A percentile compares a stretch with the other conserved stretches of the same genome.
Conservation (phyloP, 352 stramenopile species). For the Phytophthora pisi region DNA sequence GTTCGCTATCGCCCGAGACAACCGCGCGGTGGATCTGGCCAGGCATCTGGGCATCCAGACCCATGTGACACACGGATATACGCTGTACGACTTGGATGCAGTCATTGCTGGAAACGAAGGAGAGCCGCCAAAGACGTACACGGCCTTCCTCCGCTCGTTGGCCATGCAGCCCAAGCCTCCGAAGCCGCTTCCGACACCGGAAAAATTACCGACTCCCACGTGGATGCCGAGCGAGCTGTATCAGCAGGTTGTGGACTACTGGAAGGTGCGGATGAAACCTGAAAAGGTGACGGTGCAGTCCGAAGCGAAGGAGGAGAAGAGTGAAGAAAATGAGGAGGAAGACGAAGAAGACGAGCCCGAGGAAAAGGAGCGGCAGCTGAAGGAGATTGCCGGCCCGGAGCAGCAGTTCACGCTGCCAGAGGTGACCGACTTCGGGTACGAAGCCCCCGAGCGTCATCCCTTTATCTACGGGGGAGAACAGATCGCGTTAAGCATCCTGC, state of each 20-base stretch:
- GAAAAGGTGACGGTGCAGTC: slow-evolving; percentile 14
- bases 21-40: slow-evolving; percentile 58
- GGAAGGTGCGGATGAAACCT: slow-evolving; percentile 31
- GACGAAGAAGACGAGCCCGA: slow-evolving; percentile 20
- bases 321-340: slow-evolving; percentile 22
- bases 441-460: slow-evolving; percentile 53
- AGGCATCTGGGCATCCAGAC: slow-evolving; percentile 70
- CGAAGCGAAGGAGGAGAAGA: slow-evolving; percentile 28
- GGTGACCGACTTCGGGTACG: slow-evolving; percentile 70
- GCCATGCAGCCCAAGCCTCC: slow-evolving; percentile 57
- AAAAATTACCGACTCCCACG: slow-evolving; percentile 48
- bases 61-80: slow-evolving; percentile 66
- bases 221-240: slow-evolving; percentile 61
- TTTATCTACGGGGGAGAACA: slow-evolving; percentile 80
- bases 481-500: slow-evolving; percentile 69
- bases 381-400: slow-evolving; percentile 59
- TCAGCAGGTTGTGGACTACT: slow-evolving; percentile 68
- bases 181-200: slow-evolving; percentile 50
- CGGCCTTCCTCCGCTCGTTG: slow-evolving; percentile 63
- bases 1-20: slow-evolving; percentile 88
- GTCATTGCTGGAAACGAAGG: slow-evolving; percentile 62
- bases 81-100: slow-evolving; percentile 73
- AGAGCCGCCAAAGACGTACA: slow-evolving; percentile 79
- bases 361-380: slow-evolving; percentile 35
- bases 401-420: slow-evolving; percentile 71